Evolutionary conservation across 768 basidiomycete genomes (phyloP), one percentile per base, ranked within the genome.

Genomic region (Panaeolus papilionaceus): DNA sequence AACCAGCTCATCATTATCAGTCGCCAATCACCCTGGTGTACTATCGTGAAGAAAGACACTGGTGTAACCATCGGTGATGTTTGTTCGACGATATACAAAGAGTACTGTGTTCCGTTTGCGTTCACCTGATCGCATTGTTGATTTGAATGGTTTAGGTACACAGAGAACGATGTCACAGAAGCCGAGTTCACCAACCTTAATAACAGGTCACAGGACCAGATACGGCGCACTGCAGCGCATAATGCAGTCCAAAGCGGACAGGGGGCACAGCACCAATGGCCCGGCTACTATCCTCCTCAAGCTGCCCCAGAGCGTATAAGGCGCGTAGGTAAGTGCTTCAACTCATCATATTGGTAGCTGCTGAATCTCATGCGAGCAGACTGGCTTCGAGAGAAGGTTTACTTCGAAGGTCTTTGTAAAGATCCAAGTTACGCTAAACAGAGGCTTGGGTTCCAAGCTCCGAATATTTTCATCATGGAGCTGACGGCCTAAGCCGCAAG

Each of bases 31-130:
- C 93, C 94, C 1, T 95, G 93, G 93, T 92, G 91, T 75, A 92
- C 90, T 7, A 88, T 88, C 66, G 84, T 92, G 62, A 87, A 84
- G 77, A 94, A 90, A 73, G 86, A 89, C 16, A 78, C 80, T 0
- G 93, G 93, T 0, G 92, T 95, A 18, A 94, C 92, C 2, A 84
- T 92, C 69, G 85, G 84, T 18, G 92, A 95, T 74, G 84, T 95
- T 18, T 92, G 89, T 71, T 81, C 82, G 4, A 78, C 83, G n/a
- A 78, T 95, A 54, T 92, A 86, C 83, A 89, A 88, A 76, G 93
- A 95, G 94, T 95, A 68, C 40, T 90, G 82, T 62, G 33, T n/a
- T 26, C 61, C 33, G 37, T 45, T n/a, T 58, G 6, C 33, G 26
- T 58, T 58, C 20, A 6, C 6, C 9, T 58, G 54, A 5, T 58